Percentiles rank a stretch among this genome's conserved stretches.
phyloP scores from a whole-genome alignment of 306 rosid species.

The Dalbergia cultrata region DNA sequence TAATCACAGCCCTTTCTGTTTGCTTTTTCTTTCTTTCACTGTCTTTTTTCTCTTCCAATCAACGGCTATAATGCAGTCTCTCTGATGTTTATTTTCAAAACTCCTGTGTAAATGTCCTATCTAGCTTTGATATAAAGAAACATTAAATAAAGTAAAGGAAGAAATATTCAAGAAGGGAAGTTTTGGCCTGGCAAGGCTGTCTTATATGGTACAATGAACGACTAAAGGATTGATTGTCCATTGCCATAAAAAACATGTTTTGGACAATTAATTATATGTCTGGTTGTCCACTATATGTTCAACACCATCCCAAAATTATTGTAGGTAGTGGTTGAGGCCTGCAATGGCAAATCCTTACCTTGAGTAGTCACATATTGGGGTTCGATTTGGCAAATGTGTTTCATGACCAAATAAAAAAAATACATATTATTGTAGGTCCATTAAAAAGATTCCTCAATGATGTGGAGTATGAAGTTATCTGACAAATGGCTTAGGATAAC shows the following conservation, averaged over 20 bases:
- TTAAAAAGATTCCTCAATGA: not conserved
- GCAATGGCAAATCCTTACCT: no score
- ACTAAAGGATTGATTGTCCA: conserved; percentile 15
- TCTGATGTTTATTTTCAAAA: not conserved
- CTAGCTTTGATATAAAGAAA: not conserved
- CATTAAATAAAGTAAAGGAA: not conserved
- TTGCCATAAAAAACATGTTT: conserved; percentile 3
- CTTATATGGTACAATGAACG: conserved; percentile 17
- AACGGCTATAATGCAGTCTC: not conserved
- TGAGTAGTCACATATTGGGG: no score
- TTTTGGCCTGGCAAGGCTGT: conserved; percentile 1
- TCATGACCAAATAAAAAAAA: no score
- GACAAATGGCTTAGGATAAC: not conserved
- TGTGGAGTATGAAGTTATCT: not conserved
- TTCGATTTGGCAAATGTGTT: no score
- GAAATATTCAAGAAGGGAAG: not conserved
- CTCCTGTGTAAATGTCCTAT: not conserved
- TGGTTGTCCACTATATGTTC: not conserved
- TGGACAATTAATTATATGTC: conserved; percentile 23
- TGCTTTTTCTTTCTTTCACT: not conserved
- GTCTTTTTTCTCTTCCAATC: not conserved
- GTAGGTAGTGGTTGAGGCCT: not conserved
- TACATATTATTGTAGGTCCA: not conserved
- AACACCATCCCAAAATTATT: conserved; percentile 16
- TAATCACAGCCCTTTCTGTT: not conserved